Conservation (phyloP, 23 red algal species). For the Agarophyton chilense region DNA sequence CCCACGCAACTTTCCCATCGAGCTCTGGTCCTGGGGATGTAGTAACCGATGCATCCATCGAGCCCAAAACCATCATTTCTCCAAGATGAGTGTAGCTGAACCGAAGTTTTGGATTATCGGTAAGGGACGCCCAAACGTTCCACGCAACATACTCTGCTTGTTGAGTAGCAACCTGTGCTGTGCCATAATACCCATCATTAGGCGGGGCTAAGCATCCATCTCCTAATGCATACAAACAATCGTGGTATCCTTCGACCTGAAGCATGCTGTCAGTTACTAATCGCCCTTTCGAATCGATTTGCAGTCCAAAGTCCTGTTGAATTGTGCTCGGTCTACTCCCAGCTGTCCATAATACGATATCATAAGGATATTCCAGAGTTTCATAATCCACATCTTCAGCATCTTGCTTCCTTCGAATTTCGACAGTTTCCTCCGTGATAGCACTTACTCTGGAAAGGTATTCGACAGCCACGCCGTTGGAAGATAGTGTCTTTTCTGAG, state of each 20-base stretch:
- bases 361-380: slow-evolving; percentile 44
- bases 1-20: slow-evolving; percentile 71
- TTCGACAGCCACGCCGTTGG: slow-evolving; percentile 50
- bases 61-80: slow-evolving; percentile 94
- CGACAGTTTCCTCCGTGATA: slow-evolving; percentile 46
- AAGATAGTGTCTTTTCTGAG: slow-evolving; percentile 33
- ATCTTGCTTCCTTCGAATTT: slow-evolving; percentile 13
- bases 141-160: slow-evolving; percentile 94
- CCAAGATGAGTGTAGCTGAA: slow-evolving; percentile 93
- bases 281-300: slow-evolving; percentile 50
- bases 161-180: slow-evolving; percentile 91
- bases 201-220: slow-evolving; percentile 60
- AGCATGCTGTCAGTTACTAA: slow-evolving; percentile 67
- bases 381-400: background rate
- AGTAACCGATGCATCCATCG: slow-evolving; percentile 65
- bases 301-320: slow-evolving; percentile 47
- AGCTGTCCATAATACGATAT: slow-evolving; percentile 96
- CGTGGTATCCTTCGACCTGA: slow-evolving; percentile 52
- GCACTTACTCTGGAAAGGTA: slow-evolving; percentile 54
- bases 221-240: slow-evolving; percentile 83
- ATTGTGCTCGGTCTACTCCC: slow-evolving; percentile 51
- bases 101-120: slow-evolving; percentile 60
- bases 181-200: slow-evolving; percentile 40
- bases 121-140: slow-evolving; percentile 90
- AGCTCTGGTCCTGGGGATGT: slow-evolving; percentile 72